A percentile compares a stretch with the other conserved stretches of the same genome.
Conservation (phyloP, 192 early-diverging fungal genomes). For the Rhizophagus sp. region DNA sequence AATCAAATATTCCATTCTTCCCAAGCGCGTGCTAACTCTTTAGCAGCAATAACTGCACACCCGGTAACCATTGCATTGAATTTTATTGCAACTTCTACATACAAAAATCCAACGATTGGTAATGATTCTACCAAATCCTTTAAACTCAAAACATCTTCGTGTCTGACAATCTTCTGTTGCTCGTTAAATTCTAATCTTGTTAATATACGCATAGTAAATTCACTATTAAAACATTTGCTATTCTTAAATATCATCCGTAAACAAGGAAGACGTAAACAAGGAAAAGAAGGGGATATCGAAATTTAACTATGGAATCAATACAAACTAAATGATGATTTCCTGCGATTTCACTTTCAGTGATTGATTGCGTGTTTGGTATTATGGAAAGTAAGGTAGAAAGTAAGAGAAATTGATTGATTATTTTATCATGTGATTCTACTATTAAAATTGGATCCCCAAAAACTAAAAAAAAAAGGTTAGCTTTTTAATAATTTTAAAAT, state of each 20-base stretch:
- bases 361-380: not conserved
- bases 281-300: not conserved
- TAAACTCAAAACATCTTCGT: conserved; percentile 30
- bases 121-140: conserved; percentile 19
- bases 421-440: conserved; percentile 3
- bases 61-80: not conserved
- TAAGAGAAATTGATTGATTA: conserved; percentile 14
- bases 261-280: not conserved
- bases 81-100: not conserved
- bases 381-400: not conserved
- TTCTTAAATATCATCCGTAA: no score
- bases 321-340: conserved; percentile 16
- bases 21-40: not conserved
- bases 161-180: conserved; percentile 21
- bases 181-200: conserved; percentile 27
- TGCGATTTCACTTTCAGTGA: not conserved
- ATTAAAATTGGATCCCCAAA: conserved; percentile 15
- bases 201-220: not conserved
- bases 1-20: not conserved
- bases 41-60: not conserved
- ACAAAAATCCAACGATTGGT: conserved; percentile 22
- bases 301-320: conserved; percentile 22
- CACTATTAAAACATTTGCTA: not conserved
- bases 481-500: no score
- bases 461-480: conserved; percentile 24